These are phyloP conservation scores for Xylaria grammica DNA, from an alignment of 495 filamentous ascomycete species.

Conservation along the genomic window DNA sequence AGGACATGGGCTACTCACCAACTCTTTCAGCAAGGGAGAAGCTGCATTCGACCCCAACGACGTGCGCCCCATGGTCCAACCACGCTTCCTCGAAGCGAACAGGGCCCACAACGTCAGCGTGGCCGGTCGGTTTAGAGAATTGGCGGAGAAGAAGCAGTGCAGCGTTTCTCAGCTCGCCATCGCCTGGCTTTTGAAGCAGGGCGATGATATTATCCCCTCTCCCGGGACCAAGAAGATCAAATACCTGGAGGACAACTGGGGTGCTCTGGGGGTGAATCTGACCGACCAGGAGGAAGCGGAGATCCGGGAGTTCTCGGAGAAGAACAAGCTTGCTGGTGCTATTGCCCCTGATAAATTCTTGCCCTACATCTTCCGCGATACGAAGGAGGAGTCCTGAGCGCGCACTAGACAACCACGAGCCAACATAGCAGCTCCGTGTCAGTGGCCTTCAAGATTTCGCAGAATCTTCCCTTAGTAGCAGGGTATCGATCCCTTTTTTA, in stretches of 20 bases:
- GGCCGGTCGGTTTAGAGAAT: conserved; percentile 42
- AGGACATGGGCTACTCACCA: no score
- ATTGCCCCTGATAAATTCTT: conserved; percentile 17
- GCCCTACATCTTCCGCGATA: conserved; percentile 22
- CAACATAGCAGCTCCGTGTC: no score
- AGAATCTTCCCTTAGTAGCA: no score
- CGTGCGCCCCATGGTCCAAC: conserved; percentile 37
- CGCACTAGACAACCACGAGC: no score
- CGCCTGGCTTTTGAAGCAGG: conserved; percentile 60
- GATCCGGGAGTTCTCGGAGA: conserved; percentile 52
- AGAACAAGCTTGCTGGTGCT: conserved; percentile 41
- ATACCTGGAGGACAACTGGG: conserved; percentile 64
- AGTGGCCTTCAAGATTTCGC: no score
- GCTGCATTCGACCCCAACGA: conserved; percentile 34
- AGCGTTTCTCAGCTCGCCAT: conserved; percentile 53
- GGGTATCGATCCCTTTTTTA: no score
- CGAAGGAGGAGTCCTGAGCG: conserved; percentile 31
- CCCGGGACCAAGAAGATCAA: conserved; percentile 58
- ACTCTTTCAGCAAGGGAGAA: conserved; percentile 18
- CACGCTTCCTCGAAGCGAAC: conserved; percentile 57
- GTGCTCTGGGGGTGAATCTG: conserved; percentile 50
- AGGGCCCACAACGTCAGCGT: conserved; percentile 54
- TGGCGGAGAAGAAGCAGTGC: conserved; percentile 51
- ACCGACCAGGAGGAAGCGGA: conserved; percentile 54
- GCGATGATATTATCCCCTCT: conserved; percentile 55